Percentiles rank a stretch among this genome's conserved stretches.
Evolutionary conservation across 192 early-diverging fungal species (phyloP).

Genomic region (Dissophora globulifera): DNA sequence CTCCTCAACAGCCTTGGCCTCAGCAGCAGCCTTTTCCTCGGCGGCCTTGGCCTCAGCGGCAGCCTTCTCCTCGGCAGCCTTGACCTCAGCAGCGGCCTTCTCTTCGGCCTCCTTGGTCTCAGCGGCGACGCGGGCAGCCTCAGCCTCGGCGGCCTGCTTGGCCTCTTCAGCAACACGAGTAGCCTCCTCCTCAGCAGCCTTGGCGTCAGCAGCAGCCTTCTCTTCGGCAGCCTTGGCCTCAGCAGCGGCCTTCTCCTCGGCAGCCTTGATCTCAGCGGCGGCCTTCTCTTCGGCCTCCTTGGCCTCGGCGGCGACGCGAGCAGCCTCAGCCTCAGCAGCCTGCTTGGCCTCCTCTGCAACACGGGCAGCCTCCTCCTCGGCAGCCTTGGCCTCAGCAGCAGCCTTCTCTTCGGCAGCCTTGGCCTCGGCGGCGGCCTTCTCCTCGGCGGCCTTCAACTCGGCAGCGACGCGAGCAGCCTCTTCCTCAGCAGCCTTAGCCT

Average conservation of each 20-base stretch:
- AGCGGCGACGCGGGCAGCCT: constrained; percentile 22
- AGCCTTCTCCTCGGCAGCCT: constrained; percentile 19
- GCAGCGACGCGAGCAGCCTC: constrained; percentile 22
- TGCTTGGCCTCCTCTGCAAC: constrained; percentile 8
- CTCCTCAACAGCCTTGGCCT: constrained; percentile 19
- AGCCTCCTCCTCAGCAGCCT: constrained; percentile 17
- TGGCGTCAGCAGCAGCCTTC: constrained; percentile 5
- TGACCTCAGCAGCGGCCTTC: constrained; percentile 2
- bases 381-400: constrained; percentile 17
- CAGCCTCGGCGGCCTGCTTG: constrained; percentile 10
- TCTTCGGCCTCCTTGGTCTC: constrained; percentile 25
- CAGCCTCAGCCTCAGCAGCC: constrained; percentile 5
- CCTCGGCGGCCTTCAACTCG: constrained; percentile 17
- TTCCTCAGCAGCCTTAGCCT: constrained; percentile 13
- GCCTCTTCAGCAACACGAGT: neutral
- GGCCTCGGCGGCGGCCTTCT: constrained; percentile 12
- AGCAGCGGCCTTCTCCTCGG: constrained; percentile 2
- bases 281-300: constrained; percentile 14
- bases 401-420: constrained; percentile 24
- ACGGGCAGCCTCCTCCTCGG: constrained; percentile 8
- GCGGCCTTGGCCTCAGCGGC: neutral
- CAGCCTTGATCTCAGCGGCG: constrained; percentile 19
- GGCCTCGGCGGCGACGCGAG: neutral
- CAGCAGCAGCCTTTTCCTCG: constrained; percentile 11
- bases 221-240: constrained; percentile 21